Conservation (phyloP, 352 stramenopile species). For the Globisporangium lucens region DNA sequence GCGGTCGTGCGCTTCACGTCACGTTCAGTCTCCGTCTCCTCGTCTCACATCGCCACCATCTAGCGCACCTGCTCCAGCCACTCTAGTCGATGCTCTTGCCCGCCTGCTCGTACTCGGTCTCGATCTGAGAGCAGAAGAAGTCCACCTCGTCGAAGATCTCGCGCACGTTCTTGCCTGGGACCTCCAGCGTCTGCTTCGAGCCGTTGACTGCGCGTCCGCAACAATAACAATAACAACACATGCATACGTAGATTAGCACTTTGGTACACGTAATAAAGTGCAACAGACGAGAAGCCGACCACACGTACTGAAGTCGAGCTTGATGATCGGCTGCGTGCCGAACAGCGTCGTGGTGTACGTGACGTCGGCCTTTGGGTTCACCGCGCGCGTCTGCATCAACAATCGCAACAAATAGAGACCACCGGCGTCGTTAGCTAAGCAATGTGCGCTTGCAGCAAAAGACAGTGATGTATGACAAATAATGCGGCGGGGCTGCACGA, state of each 20-base stretch:
- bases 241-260: slow-evolving; percentile 5
- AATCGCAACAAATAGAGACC: slow-evolving; percentile 1
- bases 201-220: slow-evolving; percentile 54
- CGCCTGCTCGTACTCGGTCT: slow-evolving; percentile 80
- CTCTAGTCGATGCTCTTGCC: slow-evolving; percentile 83
- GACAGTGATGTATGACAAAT: not conserved
- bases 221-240: slow-evolving; percentile 11
- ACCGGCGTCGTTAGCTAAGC: not conserved
- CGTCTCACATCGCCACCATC: not conserved
- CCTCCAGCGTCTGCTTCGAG: slow-evolving; percentile 65
- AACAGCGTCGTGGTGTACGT: slow-evolving; percentile 50
- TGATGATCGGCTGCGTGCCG: slow-evolving; percentile 57
- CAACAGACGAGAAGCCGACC: too few species aligned
- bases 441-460: not conserved
- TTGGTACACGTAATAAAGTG: not conserved
- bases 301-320: slow-evolving; percentile 82
- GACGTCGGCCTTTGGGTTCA: slow-evolving; percentile 84
- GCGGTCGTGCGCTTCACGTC: too few species aligned
- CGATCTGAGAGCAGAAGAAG: slow-evolving; percentile 83
- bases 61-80: not conserved
- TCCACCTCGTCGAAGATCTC: slow-evolving; percentile 86
- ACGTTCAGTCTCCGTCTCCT: not conserved
- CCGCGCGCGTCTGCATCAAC: slow-evolving; percentile 45
- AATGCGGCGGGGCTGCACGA: slow-evolving; percentile 1
- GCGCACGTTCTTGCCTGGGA: slow-evolving; percentile 69